A percentile compares a stretch with the other conserved stretches of the same genome.
Conservation (phyloP, 129 eudicot species). For the Escallonia rubra region DNA sequence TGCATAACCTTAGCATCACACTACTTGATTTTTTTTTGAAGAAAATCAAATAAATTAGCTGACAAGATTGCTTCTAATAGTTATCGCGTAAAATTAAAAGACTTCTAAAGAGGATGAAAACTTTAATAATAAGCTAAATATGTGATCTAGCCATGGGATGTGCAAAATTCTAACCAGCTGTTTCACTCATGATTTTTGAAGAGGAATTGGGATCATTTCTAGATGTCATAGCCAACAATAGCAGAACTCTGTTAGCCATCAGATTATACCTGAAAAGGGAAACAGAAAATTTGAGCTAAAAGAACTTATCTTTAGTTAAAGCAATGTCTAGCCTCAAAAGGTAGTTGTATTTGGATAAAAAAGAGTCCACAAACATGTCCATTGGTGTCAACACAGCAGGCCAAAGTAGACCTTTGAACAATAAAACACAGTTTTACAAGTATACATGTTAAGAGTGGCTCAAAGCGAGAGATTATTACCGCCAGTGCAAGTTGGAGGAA, state of each 20-base stretch:
- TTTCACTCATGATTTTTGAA: slow-evolving; percentile 55
- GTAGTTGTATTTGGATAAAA: too few relatives aligned
- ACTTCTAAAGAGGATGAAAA: background rate
- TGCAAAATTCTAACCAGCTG: slow-evolving; percentile 66
- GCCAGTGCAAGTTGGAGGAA: slow-evolving; percentile 79
- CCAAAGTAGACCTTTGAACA: background rate
- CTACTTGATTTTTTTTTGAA: too few relatives aligned
- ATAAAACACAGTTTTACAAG: background rate
- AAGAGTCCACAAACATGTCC: too few relatives aligned
- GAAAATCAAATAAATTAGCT: background rate
- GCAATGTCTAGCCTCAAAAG: too few relatives aligned
- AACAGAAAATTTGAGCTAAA: slow-evolving; percentile 13
- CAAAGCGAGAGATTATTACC: slow-evolving; percentile 30
- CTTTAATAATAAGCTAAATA: slow-evolving; percentile 5
- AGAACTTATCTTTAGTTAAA: background rate
- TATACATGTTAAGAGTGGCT: background rate
- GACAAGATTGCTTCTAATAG: background rate
- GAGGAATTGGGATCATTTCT: slow-evolving; percentile 67
- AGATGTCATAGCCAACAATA: slow-evolving; percentile 82
- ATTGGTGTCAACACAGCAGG: background rate
- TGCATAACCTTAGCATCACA: background rate
- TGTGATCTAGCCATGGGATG: background rate
- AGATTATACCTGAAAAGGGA: slow-evolving; percentile 69
- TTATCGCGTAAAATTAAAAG: background rate
- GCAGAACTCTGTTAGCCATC: slow-evolving; percentile 96